Evolutionary conservation across 208 protist genomes (phyloP).

Genomic region (Plasmodiophora brassicae): DNA sequence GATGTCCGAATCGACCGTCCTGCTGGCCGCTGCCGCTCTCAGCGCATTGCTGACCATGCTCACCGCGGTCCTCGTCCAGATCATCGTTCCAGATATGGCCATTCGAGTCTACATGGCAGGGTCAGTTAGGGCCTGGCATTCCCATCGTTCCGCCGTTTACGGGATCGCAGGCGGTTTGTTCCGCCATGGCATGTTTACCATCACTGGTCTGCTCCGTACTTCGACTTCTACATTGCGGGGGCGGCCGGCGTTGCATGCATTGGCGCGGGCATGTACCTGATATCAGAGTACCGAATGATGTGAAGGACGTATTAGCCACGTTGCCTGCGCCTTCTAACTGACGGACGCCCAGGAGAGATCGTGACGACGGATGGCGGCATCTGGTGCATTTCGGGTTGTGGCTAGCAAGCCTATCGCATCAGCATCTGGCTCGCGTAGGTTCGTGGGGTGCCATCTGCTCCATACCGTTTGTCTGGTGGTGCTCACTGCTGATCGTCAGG

Average conservation of each 20-base stretch:
- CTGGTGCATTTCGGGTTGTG: background rate
- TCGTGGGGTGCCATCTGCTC: background rate
- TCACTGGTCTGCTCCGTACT: background rate
- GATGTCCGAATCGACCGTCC: background rate
- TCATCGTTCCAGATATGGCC: background rate
- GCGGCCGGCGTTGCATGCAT: background rate
- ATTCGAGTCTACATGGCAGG: background rate
- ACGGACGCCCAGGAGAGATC: background rate
- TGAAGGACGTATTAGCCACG: background rate
- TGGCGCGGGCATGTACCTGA: background rate
- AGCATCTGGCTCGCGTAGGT: background rate
- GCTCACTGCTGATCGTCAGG: background rate
- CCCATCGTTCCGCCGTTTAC: background rate
- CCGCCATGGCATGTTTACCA: background rate
- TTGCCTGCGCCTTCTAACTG: background rate
- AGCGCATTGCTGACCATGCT: background rate
- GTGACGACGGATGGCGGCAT: background rate
- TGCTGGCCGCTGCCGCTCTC: background rate
- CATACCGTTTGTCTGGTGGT: background rate
- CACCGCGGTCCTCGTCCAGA: background rate
- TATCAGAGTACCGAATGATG: background rate
- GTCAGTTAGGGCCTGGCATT: background rate
- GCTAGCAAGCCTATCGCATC: background rate
- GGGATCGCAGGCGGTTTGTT: background rate
- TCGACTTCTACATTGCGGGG: background rate